A percentile compares a stretch with the other conserved stretches of the same genome.
phyloP scores from a whole-genome alignment of 495 filamentous ascomycete species.

The Penicillium coprophilum region DNA sequence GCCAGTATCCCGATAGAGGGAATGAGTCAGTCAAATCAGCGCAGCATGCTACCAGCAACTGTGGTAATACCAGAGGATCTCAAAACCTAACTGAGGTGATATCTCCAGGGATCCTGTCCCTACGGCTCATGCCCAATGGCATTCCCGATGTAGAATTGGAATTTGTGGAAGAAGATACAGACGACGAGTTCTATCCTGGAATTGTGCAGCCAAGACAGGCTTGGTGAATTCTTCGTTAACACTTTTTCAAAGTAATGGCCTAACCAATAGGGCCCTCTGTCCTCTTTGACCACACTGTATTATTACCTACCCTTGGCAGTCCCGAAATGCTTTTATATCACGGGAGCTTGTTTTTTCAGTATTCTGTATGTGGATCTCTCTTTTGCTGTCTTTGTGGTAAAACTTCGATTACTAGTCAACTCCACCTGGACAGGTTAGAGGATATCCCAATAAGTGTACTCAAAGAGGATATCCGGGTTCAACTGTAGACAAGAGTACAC shows the following conservation, averaged over 20 bases:
- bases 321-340: background rate
- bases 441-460: background rate
- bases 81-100: background rate
- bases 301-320: background rate
- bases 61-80: background rate
- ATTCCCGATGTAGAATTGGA: background rate
- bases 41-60: background rate
- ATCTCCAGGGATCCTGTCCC: background rate
- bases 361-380: background rate
- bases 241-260: background rate
- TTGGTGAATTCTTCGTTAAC: background rate
- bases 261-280: background rate
- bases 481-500: background rate
- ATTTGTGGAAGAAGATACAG: constrained; percentile 5
- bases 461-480: background rate
- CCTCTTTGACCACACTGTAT: background rate
- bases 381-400: background rate
- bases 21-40: constrained; percentile 26
- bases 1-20: constrained; percentile 27
- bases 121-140: background rate
- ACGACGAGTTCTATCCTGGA: constrained; percentile 11
- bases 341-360: background rate
- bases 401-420: background rate
- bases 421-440: background rate
- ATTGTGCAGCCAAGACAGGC: background rate